A percentile compares a stretch with the other conserved stretches of the same genome.
phyloP scores from a whole-genome alignment of 2,329 filamentous ascomycete genomes.

The Monilinia polystroma region DNA sequence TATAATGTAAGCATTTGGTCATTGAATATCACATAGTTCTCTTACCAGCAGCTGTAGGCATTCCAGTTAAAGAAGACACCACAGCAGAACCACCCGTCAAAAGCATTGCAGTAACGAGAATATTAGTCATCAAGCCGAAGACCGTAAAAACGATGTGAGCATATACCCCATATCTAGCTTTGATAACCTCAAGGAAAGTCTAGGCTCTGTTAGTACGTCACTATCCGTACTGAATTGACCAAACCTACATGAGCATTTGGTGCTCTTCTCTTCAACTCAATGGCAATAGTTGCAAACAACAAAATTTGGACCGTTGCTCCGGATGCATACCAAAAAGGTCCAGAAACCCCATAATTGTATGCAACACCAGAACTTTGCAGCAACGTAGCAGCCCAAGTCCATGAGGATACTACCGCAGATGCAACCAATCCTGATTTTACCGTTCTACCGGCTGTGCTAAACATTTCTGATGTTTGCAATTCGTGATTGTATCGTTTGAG shows the following conservation, averaged over 20 bases:
- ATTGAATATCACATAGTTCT: neutral
- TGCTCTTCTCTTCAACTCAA: conserved; percentile 81
- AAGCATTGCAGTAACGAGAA: conserved; percentile 85
- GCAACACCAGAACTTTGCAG: conserved; percentile 79
- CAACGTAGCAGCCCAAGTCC: conserved; percentile 88
- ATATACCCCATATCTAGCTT: conserved; percentile 70
- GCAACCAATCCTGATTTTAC: conserved; percentile 88
- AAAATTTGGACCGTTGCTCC: conserved; percentile 85
- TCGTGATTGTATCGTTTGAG: conserved; percentile 64
- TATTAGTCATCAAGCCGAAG: conserved; percentile 81
- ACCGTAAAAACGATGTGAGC: conserved; percentile 78
- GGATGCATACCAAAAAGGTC: conserved; percentile 65
- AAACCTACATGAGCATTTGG: conserved; percentile 70
- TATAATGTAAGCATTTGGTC: neutral
- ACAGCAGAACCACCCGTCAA: conserved; percentile 81
- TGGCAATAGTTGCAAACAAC: conserved; percentile 85
- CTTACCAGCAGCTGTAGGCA: conserved; percentile 67
- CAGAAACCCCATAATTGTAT: conserved; percentile 71
- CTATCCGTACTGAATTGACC: neutral
- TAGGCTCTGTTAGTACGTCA: conserved; percentile 24
- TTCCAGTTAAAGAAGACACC: conserved; percentile 67
- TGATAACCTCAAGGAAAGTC: conserved; percentile 78
- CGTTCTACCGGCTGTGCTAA: conserved; percentile 82
- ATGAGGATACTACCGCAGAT: conserved; percentile 86
- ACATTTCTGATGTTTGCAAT: conserved; percentile 88